Conservation (phyloP, 139 green algal species). For the Chlamydomonas eustigma region DNA sequence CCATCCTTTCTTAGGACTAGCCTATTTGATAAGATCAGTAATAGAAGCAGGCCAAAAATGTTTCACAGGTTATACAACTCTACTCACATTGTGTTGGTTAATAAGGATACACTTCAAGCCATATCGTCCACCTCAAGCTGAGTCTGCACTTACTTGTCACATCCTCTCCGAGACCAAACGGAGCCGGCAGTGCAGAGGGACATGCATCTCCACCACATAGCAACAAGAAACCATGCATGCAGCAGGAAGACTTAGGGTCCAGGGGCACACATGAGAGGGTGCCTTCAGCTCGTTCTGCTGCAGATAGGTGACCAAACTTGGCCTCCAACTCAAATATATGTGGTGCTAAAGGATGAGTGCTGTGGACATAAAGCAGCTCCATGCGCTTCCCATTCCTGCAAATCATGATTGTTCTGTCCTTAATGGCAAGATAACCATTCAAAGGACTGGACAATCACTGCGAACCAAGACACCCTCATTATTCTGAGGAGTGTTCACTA, state of each 20-base stretch:
- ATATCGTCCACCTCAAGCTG: too few relatives aligned
- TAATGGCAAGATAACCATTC: too few relatives aligned
- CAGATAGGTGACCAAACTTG: slow-evolving; percentile 29
- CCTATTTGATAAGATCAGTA: too few relatives aligned
- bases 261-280: slow-evolving; percentile 15
- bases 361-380: slow-evolving; percentile 75
- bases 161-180: slow-evolving; percentile 42
- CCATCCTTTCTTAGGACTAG: too few relatives aligned
- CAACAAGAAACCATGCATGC: slow-evolving; percentile 70
- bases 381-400: slow-evolving; percentile 59
- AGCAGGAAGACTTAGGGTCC: slow-evolving; percentile 29
- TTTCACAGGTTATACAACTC: too few relatives aligned
- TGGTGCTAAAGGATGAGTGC: slow-evolving; percentile 68
- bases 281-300: not conserved
- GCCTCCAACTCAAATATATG: slow-evolving; percentile 64
- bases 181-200: slow-evolving; percentile 63
- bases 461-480: too few relatives aligned
- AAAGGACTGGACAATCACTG: too few relatives aligned
- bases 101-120: too few relatives aligned
- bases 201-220: slow-evolving; percentile 66
- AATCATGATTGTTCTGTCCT: too few relatives aligned
- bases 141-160: not conserved
- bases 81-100: too few relatives aligned
- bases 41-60: too few relatives aligned
- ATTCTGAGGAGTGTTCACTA: too few relatives aligned